Conservation (phyloP, 345 rosid species). For the Atalantia buxifolia region DNA sequence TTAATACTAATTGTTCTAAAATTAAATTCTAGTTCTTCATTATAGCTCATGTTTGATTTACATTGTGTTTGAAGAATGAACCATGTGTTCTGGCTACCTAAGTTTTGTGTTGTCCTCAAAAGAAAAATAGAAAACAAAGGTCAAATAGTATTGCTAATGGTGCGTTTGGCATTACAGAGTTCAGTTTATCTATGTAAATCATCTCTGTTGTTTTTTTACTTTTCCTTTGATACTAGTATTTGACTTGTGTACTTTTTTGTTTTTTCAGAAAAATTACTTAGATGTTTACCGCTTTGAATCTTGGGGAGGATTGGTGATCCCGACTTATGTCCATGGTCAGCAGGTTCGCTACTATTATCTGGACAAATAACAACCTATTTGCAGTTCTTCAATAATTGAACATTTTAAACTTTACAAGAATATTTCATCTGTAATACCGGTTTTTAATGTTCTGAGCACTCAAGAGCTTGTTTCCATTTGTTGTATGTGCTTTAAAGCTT, state of each 20-base stretch:
- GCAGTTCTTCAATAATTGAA: neutral
- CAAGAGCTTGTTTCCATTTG: neutral
- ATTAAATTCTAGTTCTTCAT: neutral
- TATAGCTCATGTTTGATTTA: neutral
- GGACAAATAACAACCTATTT: constrained; percentile 55
- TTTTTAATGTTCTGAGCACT: neutral
- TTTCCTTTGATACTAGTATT: constrained; percentile 5
- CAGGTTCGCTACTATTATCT: constrained; percentile 57
- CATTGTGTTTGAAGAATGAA: neutral
- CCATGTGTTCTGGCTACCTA: neutral
- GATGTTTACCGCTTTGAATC: constrained; percentile 91
- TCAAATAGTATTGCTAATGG: neutral
- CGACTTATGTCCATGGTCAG: constrained; percentile 71
- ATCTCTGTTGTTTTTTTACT: neutral
- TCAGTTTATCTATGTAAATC: neutral
- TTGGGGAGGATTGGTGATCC: constrained; percentile 98
- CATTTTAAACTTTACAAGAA: neutral
- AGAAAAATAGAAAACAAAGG: too few relatives aligned
- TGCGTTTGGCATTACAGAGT: neutral
- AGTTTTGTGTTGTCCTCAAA: too few relatives aligned
- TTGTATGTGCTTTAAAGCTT: constrained; percentile 9
- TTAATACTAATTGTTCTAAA: neutral
- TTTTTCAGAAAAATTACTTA: constrained; percentile 83
- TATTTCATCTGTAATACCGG: neutral
- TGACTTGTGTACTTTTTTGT: constrained; percentile 23